phyloP scores from a whole-genome alignment of 345 rosid genomes.

The Populus deltoides region DNA sequence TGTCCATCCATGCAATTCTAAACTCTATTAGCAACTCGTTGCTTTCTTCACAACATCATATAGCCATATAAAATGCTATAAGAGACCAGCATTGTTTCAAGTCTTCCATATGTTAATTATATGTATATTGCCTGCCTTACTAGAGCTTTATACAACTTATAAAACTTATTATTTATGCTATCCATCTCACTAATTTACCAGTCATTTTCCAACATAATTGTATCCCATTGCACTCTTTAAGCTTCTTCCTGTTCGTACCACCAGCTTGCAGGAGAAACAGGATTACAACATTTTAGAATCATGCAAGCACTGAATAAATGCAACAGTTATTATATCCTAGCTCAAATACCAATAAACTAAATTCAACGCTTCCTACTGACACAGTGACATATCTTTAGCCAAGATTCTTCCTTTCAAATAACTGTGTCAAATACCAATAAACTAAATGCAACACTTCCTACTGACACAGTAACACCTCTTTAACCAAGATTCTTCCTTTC shows the following conservation, averaged over 20 bases:
- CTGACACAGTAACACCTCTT: not conserved
- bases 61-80: not conserved
- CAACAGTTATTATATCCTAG: not conserved
- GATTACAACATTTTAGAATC: not conserved
- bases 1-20: not conserved
- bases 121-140: not conserved
- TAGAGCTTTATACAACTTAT: not conserved
- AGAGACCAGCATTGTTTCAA: not conserved
- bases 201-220: too few species aligned
- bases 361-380: not conserved
- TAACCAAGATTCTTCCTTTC: not conserved
- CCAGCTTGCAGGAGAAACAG: not conserved
- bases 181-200: not conserved
- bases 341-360: not conserved
- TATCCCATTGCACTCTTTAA: not conserved
- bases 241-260: not conserved
- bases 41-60: not conserved
- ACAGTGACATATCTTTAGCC: not conserved
- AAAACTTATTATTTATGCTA: not conserved
- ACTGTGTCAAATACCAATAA: not conserved
- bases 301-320: not conserved
- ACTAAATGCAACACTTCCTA: not conserved
- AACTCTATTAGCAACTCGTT: not conserved
- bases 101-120: not conserved
- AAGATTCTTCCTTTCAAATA: constrained; percentile 1